Percentiles rank a stretch among this genome's conserved stretches.
These are phyloP conservation scores for Candida pseudoviswanathii DNA, from an alignment of 1,139 yeast species.

Conservation along the genomic window DNA sequence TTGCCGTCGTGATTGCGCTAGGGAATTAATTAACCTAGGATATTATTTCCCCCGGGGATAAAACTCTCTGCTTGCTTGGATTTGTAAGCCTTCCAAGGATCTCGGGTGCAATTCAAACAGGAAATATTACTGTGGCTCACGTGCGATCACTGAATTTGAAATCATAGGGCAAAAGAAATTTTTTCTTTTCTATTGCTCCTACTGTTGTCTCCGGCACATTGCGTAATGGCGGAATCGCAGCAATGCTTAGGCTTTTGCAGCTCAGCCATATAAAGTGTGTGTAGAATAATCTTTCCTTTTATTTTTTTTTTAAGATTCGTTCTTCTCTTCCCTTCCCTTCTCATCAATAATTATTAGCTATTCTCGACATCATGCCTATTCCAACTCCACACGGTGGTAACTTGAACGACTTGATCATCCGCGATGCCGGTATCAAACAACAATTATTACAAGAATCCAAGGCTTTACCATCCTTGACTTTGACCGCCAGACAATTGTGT, in stretches of 20 bases:
- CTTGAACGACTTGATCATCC: constrained; percentile 79
- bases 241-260: background rate
- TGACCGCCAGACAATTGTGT: constrained; percentile 89
- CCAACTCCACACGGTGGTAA: constrained; percentile 91
- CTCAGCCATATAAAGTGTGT: constrained; percentile 1
- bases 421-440: constrained; percentile 68
- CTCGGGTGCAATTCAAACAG: background rate
- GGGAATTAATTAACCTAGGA: too few relatives aligned
- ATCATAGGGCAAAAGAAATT: background rate
- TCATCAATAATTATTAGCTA: background rate
- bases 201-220: background rate
- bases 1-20: too few relatives aligned
- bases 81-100: too few relatives aligned
- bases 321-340: background rate
- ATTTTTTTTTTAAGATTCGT: background rate
- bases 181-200: constrained; percentile 1
- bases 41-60: background rate
- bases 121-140: constrained; percentile 4
- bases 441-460: constrained; percentile 57
- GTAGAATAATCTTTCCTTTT: constrained; percentile 1
- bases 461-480: constrained; percentile 50
- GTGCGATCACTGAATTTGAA: constrained; percentile 5
- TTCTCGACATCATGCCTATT: constrained; percentile 47
- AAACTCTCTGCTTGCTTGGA: background rate
- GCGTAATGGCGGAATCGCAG: background rate